Evolutionary conservation across 176 grass and related monocot genomes (phyloP).

Genomic region (Luzula sylvatica): DNA sequence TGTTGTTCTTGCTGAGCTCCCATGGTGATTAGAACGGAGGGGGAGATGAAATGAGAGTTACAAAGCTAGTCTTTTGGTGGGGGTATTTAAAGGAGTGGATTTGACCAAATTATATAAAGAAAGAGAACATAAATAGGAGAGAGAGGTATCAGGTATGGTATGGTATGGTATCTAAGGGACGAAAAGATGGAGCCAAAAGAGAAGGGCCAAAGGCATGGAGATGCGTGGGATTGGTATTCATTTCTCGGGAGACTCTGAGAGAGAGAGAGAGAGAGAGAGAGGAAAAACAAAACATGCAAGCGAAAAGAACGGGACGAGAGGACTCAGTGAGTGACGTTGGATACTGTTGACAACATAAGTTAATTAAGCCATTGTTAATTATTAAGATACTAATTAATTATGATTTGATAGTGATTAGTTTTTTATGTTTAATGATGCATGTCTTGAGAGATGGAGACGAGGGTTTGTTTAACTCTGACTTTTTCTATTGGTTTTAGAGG

Average conservation of each 20-base stretch:
- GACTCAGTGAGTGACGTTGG: conserved; percentile 12
- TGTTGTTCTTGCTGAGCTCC: neutral
- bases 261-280: neutral
- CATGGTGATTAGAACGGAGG: neutral
- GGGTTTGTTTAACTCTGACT: neutral
- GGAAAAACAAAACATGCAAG: conserved; percentile 6
- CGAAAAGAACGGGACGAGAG: conserved; percentile 10
- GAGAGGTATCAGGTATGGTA: neutral
- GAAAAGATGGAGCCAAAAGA: conserved; percentile 61
- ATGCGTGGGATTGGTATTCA: conserved; percentile 41
- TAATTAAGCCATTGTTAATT: neutral
- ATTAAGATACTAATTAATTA: no score
- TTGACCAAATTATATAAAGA: conserved; percentile 18
- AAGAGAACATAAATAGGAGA: conserved; percentile 8
- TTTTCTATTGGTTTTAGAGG: neutral
- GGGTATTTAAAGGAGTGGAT: conserved; percentile 39
- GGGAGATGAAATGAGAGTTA: conserved; percentile 9
- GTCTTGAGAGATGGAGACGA: neutral
- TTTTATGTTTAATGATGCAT: neutral
- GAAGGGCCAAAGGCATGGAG: conserved; percentile 57
- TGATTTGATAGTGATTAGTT: neutral
- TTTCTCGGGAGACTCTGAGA: conserved; percentile 15
- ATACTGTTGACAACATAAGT: conserved; percentile 2
- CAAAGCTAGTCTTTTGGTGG: conserved; percentile 4
- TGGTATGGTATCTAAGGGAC: conserved; percentile 38